Evolutionary conservation across 345 rosid genomes (phyloP).

Genomic region (Acer saccharum): DNA sequence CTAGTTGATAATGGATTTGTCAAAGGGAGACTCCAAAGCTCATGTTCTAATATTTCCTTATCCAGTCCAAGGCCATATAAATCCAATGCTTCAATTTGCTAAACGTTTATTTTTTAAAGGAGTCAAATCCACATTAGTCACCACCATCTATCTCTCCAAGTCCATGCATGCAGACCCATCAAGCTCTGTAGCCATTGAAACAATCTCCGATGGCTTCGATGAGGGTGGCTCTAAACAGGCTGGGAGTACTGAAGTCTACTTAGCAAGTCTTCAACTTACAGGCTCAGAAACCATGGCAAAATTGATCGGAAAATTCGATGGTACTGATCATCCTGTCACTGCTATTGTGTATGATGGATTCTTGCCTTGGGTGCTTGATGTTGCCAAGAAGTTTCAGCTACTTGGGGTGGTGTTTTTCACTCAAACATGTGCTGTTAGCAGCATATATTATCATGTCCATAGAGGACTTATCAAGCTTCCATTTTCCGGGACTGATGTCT

Average conservation of each 20-base stretch:
- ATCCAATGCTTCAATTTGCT: slow-evolving; percentile 25
- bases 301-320: slow-evolving; percentile 16
- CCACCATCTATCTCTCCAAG: not conserved
- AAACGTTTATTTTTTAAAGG: slow-evolving; percentile 19
- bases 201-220: slow-evolving; percentile 36
- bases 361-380: slow-evolving; percentile 33
- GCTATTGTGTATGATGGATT: slow-evolving; percentile 30
- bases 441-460: slow-evolving; percentile 30
- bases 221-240: slow-evolving; percentile 20
- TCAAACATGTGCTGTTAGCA: slow-evolving; percentile 38
- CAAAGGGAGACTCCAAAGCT: not conserved
- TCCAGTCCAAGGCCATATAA: slow-evolving; percentile 24
- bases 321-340: slow-evolving; percentile 17
- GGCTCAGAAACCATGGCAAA: slow-evolving; percentile 18
- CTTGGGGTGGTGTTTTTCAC: slow-evolving; percentile 31
- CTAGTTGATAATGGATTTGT: not conserved
- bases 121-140: not conserved
- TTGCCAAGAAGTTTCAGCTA: slow-evolving; percentile 31
- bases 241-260: slow-evolving; percentile 7
- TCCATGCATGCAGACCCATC: slow-evolving; percentile 11
- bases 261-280: slow-evolving; percentile 10
- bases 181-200: slow-evolving; percentile 4
- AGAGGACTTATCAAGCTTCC: slow-evolving; percentile 28
- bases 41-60: slow-evolving; percentile 19
- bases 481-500: slow-evolving; percentile 1